Base-by-base conservation (phyloP, 768 basidiomycete genomes). In the Cytidiella melzeri region DNA sequence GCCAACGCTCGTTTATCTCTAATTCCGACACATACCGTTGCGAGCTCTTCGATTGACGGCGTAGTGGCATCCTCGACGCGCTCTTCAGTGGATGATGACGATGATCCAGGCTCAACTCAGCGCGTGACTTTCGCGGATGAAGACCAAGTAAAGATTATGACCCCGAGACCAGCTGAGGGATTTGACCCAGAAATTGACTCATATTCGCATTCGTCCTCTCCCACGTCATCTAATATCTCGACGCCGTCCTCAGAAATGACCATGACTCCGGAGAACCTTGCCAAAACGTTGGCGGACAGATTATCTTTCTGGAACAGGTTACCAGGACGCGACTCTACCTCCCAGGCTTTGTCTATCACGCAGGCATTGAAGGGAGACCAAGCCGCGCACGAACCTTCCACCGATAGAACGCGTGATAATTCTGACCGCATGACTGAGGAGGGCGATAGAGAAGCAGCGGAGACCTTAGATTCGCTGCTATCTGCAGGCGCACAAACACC, bases 221-320 rank as follows among this genome's bases (percentile, higher is more conserved):
- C 65, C 4, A 58, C 65, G 0, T 55, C 63, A 52, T 67, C 71
- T 6, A 81, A 79, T 5, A 76, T 76, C 43, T 62, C 84, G 4
- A 75, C 75, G 2, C 73, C 75, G 5, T 71, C 75, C 0, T 80
- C 79, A 2, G 76, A 77, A 42, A 54, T 63, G 12, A 68, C 71
- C 10, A 57, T 58, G 7, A 65, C 71, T 24, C 69, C 71, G 4
- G 64, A 57, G n/a, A 77, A 79, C 6, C 70, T 89, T 9, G 76
- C 79, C 38, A 84, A 81, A 57, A 75, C 78, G 1, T 65, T 90
- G 12, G 79, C 84, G 5, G 69, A 71, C 9, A 76, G 83, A 26
- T 68, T 90, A 39, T 87, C 87, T 1, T 90, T 89, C 59, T 91
- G 89, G 89, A 78, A 69, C 48, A 73, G 76, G 44, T 62, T 82